Conservation (phyloP, 1,284 basidiomycete genomes). For the Trametes sp. region DNA sequence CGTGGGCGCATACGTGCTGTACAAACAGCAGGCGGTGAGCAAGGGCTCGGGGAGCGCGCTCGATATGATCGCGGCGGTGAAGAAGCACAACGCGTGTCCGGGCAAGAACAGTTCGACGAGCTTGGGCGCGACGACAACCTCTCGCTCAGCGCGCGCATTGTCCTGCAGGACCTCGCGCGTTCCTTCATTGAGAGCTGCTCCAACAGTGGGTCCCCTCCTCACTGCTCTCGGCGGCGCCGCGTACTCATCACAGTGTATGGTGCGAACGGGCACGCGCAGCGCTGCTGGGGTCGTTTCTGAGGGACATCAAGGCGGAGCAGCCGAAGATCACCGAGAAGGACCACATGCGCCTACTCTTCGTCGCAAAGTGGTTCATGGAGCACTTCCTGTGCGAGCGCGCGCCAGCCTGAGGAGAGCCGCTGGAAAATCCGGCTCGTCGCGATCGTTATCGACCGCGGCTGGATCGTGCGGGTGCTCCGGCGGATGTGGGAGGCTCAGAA, state of each 20-base stretch:
- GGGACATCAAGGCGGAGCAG: conserved; percentile 91
- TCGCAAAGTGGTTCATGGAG: conserved; percentile 89
- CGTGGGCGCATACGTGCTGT: conserved; percentile 72
- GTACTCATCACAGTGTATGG: neutral
- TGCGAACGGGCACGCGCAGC: conserved; percentile 51
- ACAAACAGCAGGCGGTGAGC: conserved; percentile 83
- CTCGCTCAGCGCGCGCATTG: conserved; percentile 71
- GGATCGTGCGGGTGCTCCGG: conserved; percentile 88
- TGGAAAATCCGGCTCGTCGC: conserved; percentile 82
- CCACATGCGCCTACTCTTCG: conserved; percentile 83
- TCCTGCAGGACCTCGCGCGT: conserved; percentile 72
- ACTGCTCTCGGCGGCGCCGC: neutral
- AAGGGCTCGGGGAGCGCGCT: conserved; percentile 79
- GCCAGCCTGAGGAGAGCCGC: conserved; percentile 47
- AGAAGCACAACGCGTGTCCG: conserved; percentile 70
- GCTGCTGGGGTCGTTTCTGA: conserved; percentile 83
- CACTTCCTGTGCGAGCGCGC: conserved; percentile 77
- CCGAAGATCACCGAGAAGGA: conserved; percentile 91
- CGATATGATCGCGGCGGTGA: conserved; percentile 69
- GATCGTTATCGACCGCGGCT: conserved; percentile 84
- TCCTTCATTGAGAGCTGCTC: conserved; percentile 85
- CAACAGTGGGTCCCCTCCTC: conserved; percentile 68
- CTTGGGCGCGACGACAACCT: conserved; percentile 78
- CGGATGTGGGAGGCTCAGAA: conserved; percentile 90
- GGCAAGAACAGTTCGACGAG: conserved; percentile 77